Conservation (phyloP, 2,329 filamentous ascomycete species). For the Bimuria novae-zelandiae region DNA sequence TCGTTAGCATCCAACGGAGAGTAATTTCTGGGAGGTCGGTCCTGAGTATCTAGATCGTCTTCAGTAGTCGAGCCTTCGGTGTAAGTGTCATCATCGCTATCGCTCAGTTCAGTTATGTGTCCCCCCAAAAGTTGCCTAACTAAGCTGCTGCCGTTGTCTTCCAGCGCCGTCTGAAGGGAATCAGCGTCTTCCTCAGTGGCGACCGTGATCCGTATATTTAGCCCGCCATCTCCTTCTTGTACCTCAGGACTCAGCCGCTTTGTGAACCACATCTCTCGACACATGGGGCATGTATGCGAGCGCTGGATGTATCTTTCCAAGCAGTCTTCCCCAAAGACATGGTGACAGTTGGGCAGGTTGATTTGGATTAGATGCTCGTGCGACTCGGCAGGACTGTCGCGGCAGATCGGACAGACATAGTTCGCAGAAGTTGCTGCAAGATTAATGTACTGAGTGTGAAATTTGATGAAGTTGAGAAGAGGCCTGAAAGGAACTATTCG, state of each 20-base stretch:
- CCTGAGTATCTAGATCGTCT: neutral
- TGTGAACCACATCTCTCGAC: neutral
- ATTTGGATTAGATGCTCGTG: slow-evolving; percentile 3
- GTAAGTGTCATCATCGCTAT: neutral
- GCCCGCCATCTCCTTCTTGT: too few relatives aligned
- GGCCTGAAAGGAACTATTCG: slow-evolving; percentile 3
- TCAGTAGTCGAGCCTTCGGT: neutral
- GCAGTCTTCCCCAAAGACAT: slow-evolving; percentile 1
- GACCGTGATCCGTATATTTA: neutral
- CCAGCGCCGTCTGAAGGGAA: neutral
- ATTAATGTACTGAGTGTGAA: neutral
- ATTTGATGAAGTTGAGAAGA: slow-evolving; percentile 3
- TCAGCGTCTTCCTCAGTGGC: neutral
- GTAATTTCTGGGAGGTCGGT: neutral
- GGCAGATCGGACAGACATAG: slow-evolving; percentile 8
- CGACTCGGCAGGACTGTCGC: neutral
- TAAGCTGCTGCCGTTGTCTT: neutral
- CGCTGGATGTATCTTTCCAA: slow-evolving; percentile 6
- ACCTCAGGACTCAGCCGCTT: neutral
- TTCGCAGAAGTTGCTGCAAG: neutral
- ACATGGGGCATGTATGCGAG: slow-evolving; percentile 3
- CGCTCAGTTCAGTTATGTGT: neutral
- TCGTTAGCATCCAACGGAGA: neutral
- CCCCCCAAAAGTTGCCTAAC: neutral
- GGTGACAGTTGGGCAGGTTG: neutral